Evolutionary conservation across 176 grass and related monocot genomes (phyloP).

Genomic region (Bothriochloa decipiens): DNA sequence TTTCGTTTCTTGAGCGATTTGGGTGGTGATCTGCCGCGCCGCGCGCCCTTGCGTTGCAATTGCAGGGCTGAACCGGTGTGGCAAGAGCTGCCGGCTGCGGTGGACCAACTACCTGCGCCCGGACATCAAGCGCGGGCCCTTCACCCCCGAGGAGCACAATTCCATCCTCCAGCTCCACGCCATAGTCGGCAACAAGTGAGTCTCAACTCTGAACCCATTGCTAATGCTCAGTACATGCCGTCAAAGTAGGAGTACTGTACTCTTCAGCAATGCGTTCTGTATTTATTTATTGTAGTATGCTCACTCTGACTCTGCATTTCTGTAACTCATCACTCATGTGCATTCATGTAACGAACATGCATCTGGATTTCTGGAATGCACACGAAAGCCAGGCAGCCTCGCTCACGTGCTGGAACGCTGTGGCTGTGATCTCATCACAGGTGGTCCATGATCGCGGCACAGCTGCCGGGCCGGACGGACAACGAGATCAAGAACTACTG

Average conservation of each 20-base stretch:
- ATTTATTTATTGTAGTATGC: background rate
- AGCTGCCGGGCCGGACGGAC: constrained; percentile 84
- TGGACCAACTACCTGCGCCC: constrained; percentile 99
- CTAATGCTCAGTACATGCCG: background rate
- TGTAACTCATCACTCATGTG: background rate
- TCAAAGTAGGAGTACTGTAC: background rate
- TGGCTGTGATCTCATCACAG: constrained; percentile 51
- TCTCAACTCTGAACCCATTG: background rate
- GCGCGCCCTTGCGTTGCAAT: no score
- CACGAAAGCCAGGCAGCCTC: background rate
- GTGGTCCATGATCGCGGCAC: constrained; percentile 77
- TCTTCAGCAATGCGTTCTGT: background rate
- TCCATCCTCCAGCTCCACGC: constrained; percentile 93
- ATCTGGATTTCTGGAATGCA: background rate
- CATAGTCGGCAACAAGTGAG: constrained; percentile 95
- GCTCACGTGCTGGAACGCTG: background rate
- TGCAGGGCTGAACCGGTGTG: constrained; percentile 89
- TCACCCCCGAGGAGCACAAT: constrained; percentile 85
- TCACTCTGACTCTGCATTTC: background rate
- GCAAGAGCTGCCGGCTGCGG: constrained; percentile 97
- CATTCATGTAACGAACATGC: background rate
- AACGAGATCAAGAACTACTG: constrained; percentile 99
- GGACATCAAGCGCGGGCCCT: constrained; percentile 96
- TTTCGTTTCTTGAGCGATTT: background rate
- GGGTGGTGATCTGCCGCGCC: background rate